Base-by-base conservation (phyloP, 495 filamentous ascomycete genomes). In the Articulospora tetracladia region DNA sequence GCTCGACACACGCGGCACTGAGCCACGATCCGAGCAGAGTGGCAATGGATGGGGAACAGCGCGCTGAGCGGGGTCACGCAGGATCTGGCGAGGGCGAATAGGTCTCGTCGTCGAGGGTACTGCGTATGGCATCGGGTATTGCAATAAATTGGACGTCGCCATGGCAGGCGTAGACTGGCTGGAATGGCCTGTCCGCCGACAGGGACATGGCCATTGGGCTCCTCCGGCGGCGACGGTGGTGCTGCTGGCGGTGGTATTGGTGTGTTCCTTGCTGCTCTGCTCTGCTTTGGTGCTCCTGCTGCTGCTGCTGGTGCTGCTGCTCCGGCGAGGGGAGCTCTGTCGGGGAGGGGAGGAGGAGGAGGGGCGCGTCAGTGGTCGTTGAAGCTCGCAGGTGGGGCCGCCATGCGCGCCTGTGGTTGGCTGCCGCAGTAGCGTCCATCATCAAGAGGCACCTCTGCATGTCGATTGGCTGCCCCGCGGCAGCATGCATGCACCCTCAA, bases 401-500 rank as follows among this genome's bases (percentile, higher is more conserved):
- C 30, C 30, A 32, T 13, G 30, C 30, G 4, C 11, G 17, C 39
- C 8, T 44, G 8, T 19, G 7, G n/a, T 44, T 44, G 39, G 39
- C 4, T 34, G 15, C 30, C 6, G 7, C 30, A 34, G 15, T 47
- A 60, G 59, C 51, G 25, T 26, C 49, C 55, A 19, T 13, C 0
- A 8, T n/a, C 24, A 36, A 51, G 53, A 57, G 53, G 60, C 24
- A 61, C 60, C n/a, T 51, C 23, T 15, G 17, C 22, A 15, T 1
- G 12, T 24, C 46, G 28, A 62, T 57, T 39, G 60, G 52, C 39
- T n/a, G 54, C 30, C 39, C 30, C 20, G 46, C 48, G 41, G 24
- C 54, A 28, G 3, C 32, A 32, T 28, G 24, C 36, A 55, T 66
- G 64, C 60, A 66, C 46, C 3, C 36, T 1, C 23, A 51, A 63